A percentile compares a stretch with the other conserved stretches of the same genome.
These are phyloP conservation scores for Geosmithia flava DNA, from an alignment of 2,329 filamentous ascomycete species.

Conservation along the genomic window DNA sequence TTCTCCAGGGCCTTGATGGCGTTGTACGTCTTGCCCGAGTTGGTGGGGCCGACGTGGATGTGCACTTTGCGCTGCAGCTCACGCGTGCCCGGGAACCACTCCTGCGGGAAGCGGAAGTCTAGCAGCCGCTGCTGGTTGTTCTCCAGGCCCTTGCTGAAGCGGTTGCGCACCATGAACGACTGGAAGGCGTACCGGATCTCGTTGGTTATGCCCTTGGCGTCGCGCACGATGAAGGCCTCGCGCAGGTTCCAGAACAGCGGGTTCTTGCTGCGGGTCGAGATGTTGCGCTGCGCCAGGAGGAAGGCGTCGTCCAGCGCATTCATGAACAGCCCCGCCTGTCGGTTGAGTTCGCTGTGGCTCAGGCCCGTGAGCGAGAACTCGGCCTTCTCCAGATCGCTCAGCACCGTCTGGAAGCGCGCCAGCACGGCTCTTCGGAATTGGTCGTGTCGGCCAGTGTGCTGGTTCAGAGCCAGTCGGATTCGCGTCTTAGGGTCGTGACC, in stretches of 20 bases:
- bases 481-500: conserved; percentile 21
- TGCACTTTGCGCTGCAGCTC: conserved; percentile 72
- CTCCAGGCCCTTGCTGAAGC: conserved; percentile 42
- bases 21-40: conserved; percentile 96
- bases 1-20: conserved; percentile 75
- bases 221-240: conserved; percentile 43
- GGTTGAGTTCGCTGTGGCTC: conserved; percentile 26
- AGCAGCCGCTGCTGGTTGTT: conserved; percentile 52
- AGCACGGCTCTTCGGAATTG: conserved; percentile 20
- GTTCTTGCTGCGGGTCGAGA: conserved; percentile 28
- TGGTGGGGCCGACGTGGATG: conserved; percentile 91
- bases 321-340: conserved; percentile 32
- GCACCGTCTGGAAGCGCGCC: conserved; percentile 20
- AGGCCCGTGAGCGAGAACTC: conserved; percentile 13
- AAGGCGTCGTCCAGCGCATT: conserved; percentile 31
- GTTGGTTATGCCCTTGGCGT: conserved; percentile 34
- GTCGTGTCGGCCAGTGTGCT: conserved; percentile 13
- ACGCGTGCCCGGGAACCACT: conserved; percentile 85
- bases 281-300: conserved; percentile 24
- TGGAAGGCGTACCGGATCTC: conserved; percentile 59
- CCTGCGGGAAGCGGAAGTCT: conserved; percentile 78
- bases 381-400: conserved; percentile 13
- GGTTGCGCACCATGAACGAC: conserved; percentile 44
- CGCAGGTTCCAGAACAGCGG: conserved; percentile 46
- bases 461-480: conserved; percentile 11